These are phyloP conservation scores for Erysimum cheiri DNA, from an alignment of 441 rosid genomes.

Conservation along the genomic window DNA sequence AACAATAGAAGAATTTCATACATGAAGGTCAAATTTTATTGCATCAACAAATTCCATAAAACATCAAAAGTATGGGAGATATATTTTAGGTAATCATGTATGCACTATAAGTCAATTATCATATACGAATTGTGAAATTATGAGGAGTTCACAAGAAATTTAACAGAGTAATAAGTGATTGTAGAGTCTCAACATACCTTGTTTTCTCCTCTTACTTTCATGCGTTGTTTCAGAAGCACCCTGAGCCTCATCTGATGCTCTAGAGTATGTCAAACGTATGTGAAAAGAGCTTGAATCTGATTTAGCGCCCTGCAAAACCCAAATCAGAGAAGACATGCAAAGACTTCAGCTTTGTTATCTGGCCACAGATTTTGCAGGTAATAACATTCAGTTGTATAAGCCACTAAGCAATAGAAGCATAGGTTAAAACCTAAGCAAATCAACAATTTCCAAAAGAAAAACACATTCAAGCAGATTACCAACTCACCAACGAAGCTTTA, in stretches of 20 bases:
- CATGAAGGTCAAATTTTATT: conserved; percentile 19
- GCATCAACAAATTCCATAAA: conserved; percentile 21
- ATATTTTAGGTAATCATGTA: conserved; percentile 12
- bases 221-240: conserved; percentile 48
- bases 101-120: conserved; percentile 18
- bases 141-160: conserved; percentile 11
- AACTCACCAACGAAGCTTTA: conserved; percentile 62
- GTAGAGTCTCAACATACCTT: conserved; percentile 52
- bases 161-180: background rate
- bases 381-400: background rate
- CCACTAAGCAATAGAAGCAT: conserved; percentile 4
- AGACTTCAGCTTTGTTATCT: conserved; percentile 5
- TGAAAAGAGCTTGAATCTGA: conserved; percentile 61
- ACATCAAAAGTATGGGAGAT: conserved; percentile 3
- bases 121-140: background rate
- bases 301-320: conserved; percentile 78
- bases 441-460: conserved; percentile 15
- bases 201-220: conserved; percentile 72
- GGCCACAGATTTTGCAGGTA: conserved; percentile 8
- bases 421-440: conserved; percentile 14
- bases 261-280: conserved; percentile 75
- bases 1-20: background rate
- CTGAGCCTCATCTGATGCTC: conserved; percentile 44
- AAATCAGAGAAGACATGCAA: conserved; percentile 31
- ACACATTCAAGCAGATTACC: conserved; percentile 24